These are phyloP conservation scores for Porcisia deanei DNA, from an alignment of 208 protist species.

Conservation along the genomic window DNA sequence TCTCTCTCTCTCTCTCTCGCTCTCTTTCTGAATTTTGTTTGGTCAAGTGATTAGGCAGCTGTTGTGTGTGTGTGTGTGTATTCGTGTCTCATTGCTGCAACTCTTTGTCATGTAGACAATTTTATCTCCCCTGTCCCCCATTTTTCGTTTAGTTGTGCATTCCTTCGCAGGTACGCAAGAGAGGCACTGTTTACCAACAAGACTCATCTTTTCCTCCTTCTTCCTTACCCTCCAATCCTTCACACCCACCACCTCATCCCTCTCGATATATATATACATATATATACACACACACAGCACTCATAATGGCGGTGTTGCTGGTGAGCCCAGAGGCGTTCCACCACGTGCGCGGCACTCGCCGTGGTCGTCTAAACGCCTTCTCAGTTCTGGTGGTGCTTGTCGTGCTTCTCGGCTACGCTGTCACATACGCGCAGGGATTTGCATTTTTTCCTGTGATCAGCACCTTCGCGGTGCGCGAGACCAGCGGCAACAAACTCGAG, in stretches of 20 bases:
- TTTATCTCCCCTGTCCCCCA: background rate
- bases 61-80: too few species aligned
- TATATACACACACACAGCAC: background rate
- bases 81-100: background rate
- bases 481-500: conserved; percentile 11
- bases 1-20: conserved; percentile 10
- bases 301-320: background rate
- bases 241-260: background rate
- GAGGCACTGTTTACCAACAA: background rate
- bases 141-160: background rate
- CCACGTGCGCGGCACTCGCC: background rate
- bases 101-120: background rate
- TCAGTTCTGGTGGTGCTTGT: conserved; percentile 8
- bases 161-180: background rate
- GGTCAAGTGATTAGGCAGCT: background rate
- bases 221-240: background rate
- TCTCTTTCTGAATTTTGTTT: background rate
- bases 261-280: background rate
- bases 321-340: background rate
- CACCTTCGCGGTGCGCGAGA: conserved; percentile 22
- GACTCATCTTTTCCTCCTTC: background rate
- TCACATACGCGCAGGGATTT: conserved; percentile 14
- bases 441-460: conserved; percentile 30
- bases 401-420: conserved; percentile 9
- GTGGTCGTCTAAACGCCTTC: background rate